Evolutionary conservation across 257 asterid species (phyloP).

Genomic region (Penstemon davidsonii): DNA sequence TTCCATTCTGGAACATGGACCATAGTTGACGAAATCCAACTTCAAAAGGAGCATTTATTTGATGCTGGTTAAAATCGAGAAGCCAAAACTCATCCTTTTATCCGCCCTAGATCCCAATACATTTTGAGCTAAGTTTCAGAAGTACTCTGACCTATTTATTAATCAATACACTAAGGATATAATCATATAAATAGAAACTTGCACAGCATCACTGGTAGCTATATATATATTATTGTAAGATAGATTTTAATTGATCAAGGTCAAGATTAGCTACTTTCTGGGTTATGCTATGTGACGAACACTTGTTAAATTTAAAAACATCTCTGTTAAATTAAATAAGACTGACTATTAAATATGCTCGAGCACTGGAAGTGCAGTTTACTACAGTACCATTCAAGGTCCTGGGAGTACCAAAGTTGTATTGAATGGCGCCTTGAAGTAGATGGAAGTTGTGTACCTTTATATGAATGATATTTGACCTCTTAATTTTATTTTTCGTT

Average conservation of each 20-base stretch:
- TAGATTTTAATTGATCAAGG: background rate
- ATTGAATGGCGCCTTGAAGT: conserved; percentile 20
- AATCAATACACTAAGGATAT: too few species aligned
- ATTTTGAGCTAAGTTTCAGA: too few species aligned
- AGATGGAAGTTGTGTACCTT: conserved; percentile 16
- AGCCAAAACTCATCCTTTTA: background rate
- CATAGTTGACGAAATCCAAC: background rate
- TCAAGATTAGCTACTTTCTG: background rate
- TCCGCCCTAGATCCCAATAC: too few species aligned
- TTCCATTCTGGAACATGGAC: conserved; percentile 6
- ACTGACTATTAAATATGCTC: background rate
- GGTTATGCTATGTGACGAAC: background rate
- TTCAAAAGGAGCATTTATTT: conserved; percentile 4
- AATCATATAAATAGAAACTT: background rate
- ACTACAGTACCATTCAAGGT: background rate
- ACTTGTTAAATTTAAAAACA: background rate
- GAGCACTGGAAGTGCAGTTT: background rate
- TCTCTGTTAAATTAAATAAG: background rate
- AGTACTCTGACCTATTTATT: too few species aligned
- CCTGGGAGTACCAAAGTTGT: background rate
- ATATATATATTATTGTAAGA: background rate
- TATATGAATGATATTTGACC: background rate
- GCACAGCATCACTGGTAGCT: background rate
- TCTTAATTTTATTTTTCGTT: background rate
- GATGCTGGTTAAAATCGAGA: background rate